A percentile compares a stretch with the other conserved stretches of the same genome.
Evolutionary conservation across 2,329 filamentous ascomycete species (phyloP).

Genomic region (Catunica adiposa): DNA sequence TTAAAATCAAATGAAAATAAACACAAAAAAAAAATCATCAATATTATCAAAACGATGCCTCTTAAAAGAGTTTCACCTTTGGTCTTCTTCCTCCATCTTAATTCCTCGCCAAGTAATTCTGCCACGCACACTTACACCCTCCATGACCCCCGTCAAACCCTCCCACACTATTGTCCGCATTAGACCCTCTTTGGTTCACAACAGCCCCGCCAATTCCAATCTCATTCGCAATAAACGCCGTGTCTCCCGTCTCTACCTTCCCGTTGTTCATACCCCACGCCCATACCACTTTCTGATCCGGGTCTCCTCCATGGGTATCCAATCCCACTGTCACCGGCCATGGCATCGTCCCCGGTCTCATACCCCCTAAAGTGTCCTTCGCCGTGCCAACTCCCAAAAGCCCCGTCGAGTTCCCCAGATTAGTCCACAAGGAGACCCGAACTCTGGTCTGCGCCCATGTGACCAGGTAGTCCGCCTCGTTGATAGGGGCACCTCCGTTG

Average conservation of each 20-base stretch:
- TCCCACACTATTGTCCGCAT: slow-evolving; percentile 32
- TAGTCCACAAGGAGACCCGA: slow-evolving; percentile 50
- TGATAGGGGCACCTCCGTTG: slow-evolving; percentile 35
- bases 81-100: background rate
- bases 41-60: background rate
- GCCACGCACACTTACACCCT: slow-evolving; percentile 46
- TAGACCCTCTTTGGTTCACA: slow-evolving; percentile 32
- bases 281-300: slow-evolving; percentile 36
- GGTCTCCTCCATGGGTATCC: slow-evolving; percentile 46
- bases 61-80: background rate
- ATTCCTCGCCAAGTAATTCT: slow-evolving; percentile 24
- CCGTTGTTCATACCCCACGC: slow-evolving; percentile 33
- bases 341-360: slow-evolving; percentile 42
- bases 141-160: slow-evolving; percentile 47
- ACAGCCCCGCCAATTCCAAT: slow-evolving; percentile 33
- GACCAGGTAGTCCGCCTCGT: slow-evolving; percentile 37
- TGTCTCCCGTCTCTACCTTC: slow-evolving; percentile 28
- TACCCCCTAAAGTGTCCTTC: slow-evolving; percentile 13
- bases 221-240: slow-evolving; percentile 32
- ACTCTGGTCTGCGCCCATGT: slow-evolving; percentile 46
- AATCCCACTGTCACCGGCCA: slow-evolving; percentile 45
- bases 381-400: slow-evolving; percentile 18
- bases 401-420: slow-evolving; percentile 28
- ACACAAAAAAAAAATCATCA: background rate
- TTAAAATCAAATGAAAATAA: background rate